Evolutionary conservation across 208 protist species (phyloP).

Genomic region (Wallacemonas sp.): DNA sequence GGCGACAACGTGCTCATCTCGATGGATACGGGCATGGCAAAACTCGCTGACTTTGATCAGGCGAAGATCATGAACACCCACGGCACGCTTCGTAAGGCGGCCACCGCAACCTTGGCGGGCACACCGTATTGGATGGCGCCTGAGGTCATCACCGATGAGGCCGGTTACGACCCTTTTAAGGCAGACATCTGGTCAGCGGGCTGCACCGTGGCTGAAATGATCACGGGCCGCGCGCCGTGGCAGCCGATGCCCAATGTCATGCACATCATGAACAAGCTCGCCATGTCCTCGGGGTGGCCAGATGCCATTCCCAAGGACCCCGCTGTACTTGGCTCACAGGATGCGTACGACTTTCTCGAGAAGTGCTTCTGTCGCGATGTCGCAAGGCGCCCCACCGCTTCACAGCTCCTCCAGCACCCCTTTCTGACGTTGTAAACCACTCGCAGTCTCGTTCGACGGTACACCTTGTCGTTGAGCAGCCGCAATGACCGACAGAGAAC

Average conservation of each 20-base stretch:
- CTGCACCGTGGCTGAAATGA: slow-evolving; percentile 91
- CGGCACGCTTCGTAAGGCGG: slow-evolving; percentile 77
- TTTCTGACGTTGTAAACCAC: slow-evolving; percentile 74
- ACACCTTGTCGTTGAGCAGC: no score
- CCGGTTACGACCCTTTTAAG: slow-evolving; percentile 90
- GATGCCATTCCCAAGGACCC: slow-evolving; percentile 84
- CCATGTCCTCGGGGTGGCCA: slow-evolving; percentile 85
- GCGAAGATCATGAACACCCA: slow-evolving; percentile 92
- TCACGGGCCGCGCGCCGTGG: slow-evolving; percentile 85
- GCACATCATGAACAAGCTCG: slow-evolving; percentile 92
- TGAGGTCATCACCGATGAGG: slow-evolving; percentile 90
- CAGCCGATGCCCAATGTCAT: slow-evolving; percentile 84
- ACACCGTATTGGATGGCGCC: slow-evolving; percentile 93
- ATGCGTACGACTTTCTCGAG: slow-evolving; percentile 86
- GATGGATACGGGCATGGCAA: slow-evolving; percentile 93
- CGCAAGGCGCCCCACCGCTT: slow-evolving; percentile 61
- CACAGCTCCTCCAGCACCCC: slow-evolving; percentile 69
- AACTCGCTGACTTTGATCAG: slow-evolving; percentile 98
- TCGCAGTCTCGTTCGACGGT: no score
- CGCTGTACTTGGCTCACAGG: slow-evolving; percentile 65
- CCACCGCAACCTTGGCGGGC: slow-evolving; percentile 85
- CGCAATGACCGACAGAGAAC: no score
- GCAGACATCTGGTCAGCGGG: slow-evolving; percentile 91
- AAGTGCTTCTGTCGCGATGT: slow-evolving; percentile 85
- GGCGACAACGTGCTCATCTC: slow-evolving; percentile 92